Percentiles rank a stretch among this genome's conserved stretches.
These are phyloP conservation scores for Pseudoneurospora amorphoporcata DNA, from an alignment of 495 filamentous ascomycete genomes.

Conservation along the genomic window DNA sequence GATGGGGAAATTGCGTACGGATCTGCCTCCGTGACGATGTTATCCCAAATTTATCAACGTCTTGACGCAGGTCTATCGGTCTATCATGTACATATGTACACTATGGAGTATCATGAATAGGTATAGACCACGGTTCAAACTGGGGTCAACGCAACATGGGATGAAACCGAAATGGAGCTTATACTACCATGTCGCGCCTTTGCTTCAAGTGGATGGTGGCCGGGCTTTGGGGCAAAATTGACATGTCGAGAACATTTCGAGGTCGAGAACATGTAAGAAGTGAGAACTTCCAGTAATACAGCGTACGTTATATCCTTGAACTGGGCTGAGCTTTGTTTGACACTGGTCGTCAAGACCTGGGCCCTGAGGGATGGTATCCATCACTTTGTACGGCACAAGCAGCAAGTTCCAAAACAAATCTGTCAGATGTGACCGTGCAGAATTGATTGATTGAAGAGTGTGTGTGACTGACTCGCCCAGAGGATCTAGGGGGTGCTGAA, in stretches of 20 bases:
- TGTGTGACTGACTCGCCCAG: too few relatives aligned
- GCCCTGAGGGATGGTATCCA: background rate
- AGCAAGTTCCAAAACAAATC: background rate
- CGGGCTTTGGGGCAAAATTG: background rate
- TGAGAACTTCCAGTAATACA: background rate
- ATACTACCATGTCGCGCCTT: background rate
- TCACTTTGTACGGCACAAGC: background rate
- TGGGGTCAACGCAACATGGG: background rate
- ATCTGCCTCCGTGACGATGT: background rate
- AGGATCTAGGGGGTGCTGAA: too few relatives aligned
- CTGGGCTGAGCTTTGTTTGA: background rate
- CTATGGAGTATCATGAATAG: too few relatives aligned
- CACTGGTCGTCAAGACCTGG: background rate
- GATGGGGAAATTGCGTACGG: background rate
- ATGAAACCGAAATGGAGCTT: background rate
- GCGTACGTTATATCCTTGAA: background rate
- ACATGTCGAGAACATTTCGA: background rate
- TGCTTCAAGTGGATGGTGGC: background rate
- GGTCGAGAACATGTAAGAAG: background rate
- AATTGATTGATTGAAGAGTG: too few relatives aligned
- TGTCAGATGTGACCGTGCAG: too few relatives aligned
- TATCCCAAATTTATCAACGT: background rate
- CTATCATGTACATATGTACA: background rate
- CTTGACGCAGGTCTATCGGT: background rate
- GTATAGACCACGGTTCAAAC: background rate